Base-by-base conservation (phyloP, 352 stramenopile genomes). In the Globisporangium canariense region DNA sequence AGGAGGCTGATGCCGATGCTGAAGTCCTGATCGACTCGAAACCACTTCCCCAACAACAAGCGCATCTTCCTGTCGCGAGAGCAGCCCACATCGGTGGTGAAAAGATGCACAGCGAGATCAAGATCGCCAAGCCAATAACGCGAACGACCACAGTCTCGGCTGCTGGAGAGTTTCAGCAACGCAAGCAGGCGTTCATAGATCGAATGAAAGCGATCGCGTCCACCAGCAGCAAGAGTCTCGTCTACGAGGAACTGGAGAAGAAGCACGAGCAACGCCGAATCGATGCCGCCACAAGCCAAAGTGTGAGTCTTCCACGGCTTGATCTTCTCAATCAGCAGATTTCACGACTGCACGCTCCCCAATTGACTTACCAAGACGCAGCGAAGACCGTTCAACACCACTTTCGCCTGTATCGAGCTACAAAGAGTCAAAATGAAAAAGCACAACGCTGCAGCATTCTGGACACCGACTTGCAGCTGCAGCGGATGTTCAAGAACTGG, bases 161-260 rank as follows among this genome's bases (percentile, higher is more conserved):
- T 22, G 36, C 68, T 28, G 74, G 66, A 10, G 86, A 94, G 57
- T 94, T 93, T 55, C 74, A 89, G 49, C 73, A 78, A 30, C 72
- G 86, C 18, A 93, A 91, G 46, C 72, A 89, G 63, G 62, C 80
- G 30, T 94, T 94, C 52, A 62, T 75, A 47, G 75, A 94, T 32
- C 76, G 86, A 63, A 93, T 93, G 69, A 91, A 93, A 55, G 69
- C 76, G 14, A 88, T 92, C 36, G 82, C 79, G 2, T 78, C 76
- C 1, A 60, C 73, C 4, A 93, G 82, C 53, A 84, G 71, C 49
- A 85, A 88, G 46, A 92, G 81, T 56, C 50, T 90, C 9, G 82
- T 94, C 5, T 90, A 93, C 34, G 84, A 94, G 51, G 70, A 89
- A 49, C 49, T 91, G 20, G 78, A 86, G 50, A 83, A 79, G 50